Base-by-base conservation (phyloP, 2,329 filamentous ascomycete species). In the Cladosporium colombiae region DNA sequence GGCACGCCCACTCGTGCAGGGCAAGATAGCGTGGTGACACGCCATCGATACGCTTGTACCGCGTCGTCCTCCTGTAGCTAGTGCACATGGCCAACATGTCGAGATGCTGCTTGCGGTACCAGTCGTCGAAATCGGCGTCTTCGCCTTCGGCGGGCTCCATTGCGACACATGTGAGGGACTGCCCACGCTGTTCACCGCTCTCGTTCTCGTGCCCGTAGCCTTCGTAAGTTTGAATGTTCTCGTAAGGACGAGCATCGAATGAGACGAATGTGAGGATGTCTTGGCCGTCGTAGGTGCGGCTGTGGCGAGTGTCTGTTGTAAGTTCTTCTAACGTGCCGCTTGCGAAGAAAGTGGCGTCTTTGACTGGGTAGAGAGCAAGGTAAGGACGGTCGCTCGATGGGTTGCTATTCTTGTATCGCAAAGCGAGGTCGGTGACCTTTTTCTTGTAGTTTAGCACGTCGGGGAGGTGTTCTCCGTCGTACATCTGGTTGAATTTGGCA, bases 101-200 rank as follows among this genome's bases (percentile, higher is more conserved):
- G 16, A 72, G 67, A 64, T 72, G 67, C 66, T 74, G 70, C 68
- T 70, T 73, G 27, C 71, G 59, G 31, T 74, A 73, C 72, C 71
- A 74, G 23, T 70, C 70, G 25, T 74, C 71, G 44, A 73, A 69
- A 18, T 73, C 70, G 1, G 62, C 60, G n/a, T 73, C 73, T 8
- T 53, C 60, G 11, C 67, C 71, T 40, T 66, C 70, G 14, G 64
- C 66, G 5, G 72, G 69, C 53, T 71, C 72, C 65, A 73, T 70
- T 3, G 64, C 65, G 1, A 72, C 66, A 37, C 65, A 66, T 18
- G 67, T 60, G 21, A 70, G 46, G 1, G 67, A 66, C 56, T 60
- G 37, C 23, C 61, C 65, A 8, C 64, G 57, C 16, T 56, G 64
- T 21, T 49, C 35, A 23, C 66, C 64, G 37, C 44, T 62, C 3